Percentiles rank a stretch among this genome's conserved stretches.
Conservation (phyloP, 495 filamentous ascomycete species). For the Penicillium mononematosum region DNA sequence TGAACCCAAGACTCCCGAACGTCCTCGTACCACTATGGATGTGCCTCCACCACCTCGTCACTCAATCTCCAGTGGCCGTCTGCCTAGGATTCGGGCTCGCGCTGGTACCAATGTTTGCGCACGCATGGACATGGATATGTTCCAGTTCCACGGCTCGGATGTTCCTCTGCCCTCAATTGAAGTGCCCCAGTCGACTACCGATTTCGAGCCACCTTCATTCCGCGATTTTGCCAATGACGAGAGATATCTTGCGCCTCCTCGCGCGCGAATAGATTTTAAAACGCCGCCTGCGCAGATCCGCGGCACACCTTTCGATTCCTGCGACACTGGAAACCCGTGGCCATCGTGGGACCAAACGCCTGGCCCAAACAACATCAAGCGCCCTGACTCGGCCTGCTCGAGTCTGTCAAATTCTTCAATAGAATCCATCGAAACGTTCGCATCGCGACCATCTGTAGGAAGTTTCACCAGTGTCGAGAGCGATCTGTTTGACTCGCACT, state of each 20-base stretch:
- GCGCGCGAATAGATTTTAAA: constrained; percentile 55
- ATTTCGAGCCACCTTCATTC: constrained; percentile 21
- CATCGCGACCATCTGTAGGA: constrained; percentile 62
- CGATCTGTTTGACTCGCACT: constrained; percentile 58
- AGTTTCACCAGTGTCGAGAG: constrained; percentile 70
- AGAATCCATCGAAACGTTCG: constrained; percentile 63
- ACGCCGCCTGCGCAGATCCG: constrained; percentile 62
- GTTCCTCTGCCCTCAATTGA: constrained; percentile 62
- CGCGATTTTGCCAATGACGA: constrained; percentile 35
- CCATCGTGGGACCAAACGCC: constrained; percentile 35
- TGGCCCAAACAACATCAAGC: constrained; percentile 42
- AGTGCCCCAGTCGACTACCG: constrained; percentile 36
- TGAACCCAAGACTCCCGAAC: constrained; percentile 60
- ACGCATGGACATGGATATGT: constrained; percentile 36
- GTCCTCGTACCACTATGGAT: constrained; percentile 39
- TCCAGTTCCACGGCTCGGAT: constrained; percentile 40
- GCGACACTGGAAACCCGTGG: constrained; percentile 29
- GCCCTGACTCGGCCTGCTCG: constrained; percentile 60
- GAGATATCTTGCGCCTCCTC: constrained; percentile 50
- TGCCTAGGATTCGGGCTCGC: constrained; percentile 46
- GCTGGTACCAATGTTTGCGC: constrained; percentile 45
- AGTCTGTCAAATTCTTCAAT: constrained; percentile 67
- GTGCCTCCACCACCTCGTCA: constrained; percentile 50
- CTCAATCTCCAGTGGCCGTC: constrained; percentile 50
- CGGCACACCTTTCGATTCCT: constrained; percentile 34